Conservation (phyloP, 345 rosid species). For the Corchorus olitorius region DNA sequence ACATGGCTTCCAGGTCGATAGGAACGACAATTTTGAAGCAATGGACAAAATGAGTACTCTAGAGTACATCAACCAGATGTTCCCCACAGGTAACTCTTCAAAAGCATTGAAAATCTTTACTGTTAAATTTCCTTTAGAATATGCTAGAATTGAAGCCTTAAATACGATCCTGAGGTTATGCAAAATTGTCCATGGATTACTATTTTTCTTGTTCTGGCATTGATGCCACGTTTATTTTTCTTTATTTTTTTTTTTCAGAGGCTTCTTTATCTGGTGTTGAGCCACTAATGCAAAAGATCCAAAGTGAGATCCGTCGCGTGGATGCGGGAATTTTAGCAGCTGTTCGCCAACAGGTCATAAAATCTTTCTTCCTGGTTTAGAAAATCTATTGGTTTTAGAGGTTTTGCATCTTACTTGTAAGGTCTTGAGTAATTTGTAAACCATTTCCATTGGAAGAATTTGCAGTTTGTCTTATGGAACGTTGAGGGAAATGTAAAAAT, state of each 20-base stretch:
- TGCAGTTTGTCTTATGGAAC: conserved; percentile 5
- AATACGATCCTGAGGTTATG: conserved; percentile 18
- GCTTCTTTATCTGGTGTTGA: conserved; percentile 96
- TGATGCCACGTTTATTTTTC: conserved; percentile 18
- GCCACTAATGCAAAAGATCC: conserved; percentile 98
- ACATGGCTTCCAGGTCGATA: conserved; percentile 11
- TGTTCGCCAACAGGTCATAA: conserved; percentile 92
- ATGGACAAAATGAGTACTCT: conserved; percentile 95
- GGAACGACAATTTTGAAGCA: conserved; percentile 22
- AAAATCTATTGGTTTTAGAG: not conserved
- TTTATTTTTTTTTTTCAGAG: conserved; percentile 53
- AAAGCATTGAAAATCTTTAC: not conserved
- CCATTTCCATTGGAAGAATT: not conserved
- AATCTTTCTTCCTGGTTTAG: conserved; percentile 13
- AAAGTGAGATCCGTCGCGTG: conserved; percentile 87
- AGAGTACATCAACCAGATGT: conserved; percentile 99
- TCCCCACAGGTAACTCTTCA: conserved; percentile 72
- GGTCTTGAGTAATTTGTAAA: not conserved
- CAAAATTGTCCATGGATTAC: conserved; percentile 2
- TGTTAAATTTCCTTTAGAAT: not conserved
- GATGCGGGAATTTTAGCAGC: conserved; percentile 91
- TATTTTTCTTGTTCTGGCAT: conserved; percentile 3
- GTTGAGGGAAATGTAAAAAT: conserved; percentile 14
- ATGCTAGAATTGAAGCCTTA: not conserved
- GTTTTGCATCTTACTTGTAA: not conserved